Evolutionary conservation across 495 filamentous ascomycete genomes (phyloP), one percentile per base, ranked within the genome.

Genomic region (Penicillium parvum): DNA sequence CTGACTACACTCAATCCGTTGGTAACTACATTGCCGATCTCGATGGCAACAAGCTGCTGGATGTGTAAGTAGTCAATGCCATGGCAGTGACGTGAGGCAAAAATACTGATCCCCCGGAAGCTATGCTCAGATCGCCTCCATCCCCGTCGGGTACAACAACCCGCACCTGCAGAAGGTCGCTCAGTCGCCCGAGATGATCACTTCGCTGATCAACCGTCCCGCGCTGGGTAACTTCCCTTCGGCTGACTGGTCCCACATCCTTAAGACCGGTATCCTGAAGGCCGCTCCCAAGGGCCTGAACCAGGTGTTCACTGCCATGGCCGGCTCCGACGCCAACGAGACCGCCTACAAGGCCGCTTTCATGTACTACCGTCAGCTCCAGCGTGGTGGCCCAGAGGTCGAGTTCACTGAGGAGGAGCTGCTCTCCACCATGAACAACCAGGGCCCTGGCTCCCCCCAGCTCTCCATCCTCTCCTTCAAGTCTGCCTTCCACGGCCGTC

Each of bases 281-380:
- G 91, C 87, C 37, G 90, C 94, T 5, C 92, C 92, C 33, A 88
- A 85, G 63, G 92, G 94, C 12, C 73, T 96, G 53, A 71, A 94
- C 75, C 89, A 97, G 65, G 92, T 98, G 55, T 97, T 97, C 77
- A 98, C 92, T 17, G 91, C 85, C 52, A 88, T 90, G 81, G 81
- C 91, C 38, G 92, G 92, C 51, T 95, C 89, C 7, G 92, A 98
- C 60, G 94, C 92, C 65, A 97, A 96, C 73, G 94, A 99, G 68
- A 89, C 88, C n/a, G 94, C 94, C 37, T 99, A 90, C 77, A 98
- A 98, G 68, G 92, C 92, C 26, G 92, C 92, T 41, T 97, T 97
- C 75, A 98, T 98, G 84, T 98, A 86, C 80, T 84, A 85, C 48
- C 84, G 90, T 16, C 88, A 90, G 61, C 78, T 83, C 30, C 82